Base-by-base conservation (phyloP, 306 rosid genomes). In the Trifolium dubium region DNA sequence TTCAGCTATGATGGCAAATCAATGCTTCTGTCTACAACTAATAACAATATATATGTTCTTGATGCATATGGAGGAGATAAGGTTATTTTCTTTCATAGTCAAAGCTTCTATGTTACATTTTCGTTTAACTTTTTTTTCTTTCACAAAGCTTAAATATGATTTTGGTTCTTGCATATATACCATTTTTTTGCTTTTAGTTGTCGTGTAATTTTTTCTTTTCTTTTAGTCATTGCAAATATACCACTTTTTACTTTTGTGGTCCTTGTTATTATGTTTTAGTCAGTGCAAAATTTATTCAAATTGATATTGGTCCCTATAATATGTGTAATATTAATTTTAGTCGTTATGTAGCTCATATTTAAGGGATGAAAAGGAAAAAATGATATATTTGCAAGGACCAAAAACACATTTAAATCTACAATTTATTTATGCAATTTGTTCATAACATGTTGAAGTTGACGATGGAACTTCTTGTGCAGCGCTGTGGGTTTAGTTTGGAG, bases 1-100 rank as follows among this genome's bases (percentile, higher is more conserved):
- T 94, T 94, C 81, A 94, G 98, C 85, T 91, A 86, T 23, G 98
- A 94, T 64, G 98, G 98, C 12, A 88, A 94, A 83, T 94, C 98
- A 64, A 91, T 94, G 98, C 92, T 94, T 71, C 81, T 94, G 90
- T 91, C 97, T 13, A 94, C 97, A 31, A 87, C 97, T 58, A 87
- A 85, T 80, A 91, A 91, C 82, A 84, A 88, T 63, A 85, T 91
- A 60, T 94, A 94, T 79, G 92, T 94, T 84, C 97, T 94, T 31
- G 97, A 94, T 79, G 98, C 98, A 14, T 94, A 94, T 56, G 95
- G 84, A 17, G 98, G 98, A 77, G 97, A 94, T 61, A 94, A 94
- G 94, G 97, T 93, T 64, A 79, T 35, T 54, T 59, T 75, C 77
- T 47, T 69, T 51, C 72, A 75, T 73, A 64, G 46, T 75, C 17